Evolutionary conservation across 164 flowering plant genomes (phyloP).

Genomic region (Malania oleifera): DNA sequence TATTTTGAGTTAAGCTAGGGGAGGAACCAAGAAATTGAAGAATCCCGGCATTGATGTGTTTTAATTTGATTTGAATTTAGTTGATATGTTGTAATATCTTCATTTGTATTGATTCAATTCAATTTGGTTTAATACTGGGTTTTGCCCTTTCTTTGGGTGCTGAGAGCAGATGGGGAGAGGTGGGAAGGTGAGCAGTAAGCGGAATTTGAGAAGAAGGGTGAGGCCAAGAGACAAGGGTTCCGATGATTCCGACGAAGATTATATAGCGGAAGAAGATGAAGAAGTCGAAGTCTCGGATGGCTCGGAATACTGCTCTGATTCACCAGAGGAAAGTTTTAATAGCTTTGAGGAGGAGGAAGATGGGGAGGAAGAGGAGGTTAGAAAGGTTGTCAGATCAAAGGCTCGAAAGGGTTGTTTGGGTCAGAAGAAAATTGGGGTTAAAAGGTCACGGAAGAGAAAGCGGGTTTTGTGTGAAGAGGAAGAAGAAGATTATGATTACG

Average conservation of each 20-base stretch:
- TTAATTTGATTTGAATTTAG: conserved; percentile 7
- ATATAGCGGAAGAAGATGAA: conserved; percentile 52
- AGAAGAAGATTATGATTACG: conserved; percentile 21
- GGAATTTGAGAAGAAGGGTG: conserved; percentile 27
- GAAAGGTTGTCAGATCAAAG: neutral
- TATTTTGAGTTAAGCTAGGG: conserved; percentile 9
- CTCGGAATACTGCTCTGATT: conserved; percentile 30
- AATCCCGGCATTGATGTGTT: conserved; percentile 6
- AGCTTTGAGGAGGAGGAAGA: conserved; percentile 30
- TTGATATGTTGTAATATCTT: neutral
- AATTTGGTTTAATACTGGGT: conserved; percentile 7
- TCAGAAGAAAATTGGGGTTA: conserved; percentile 16
- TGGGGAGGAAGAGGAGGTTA: conserved; percentile 25
- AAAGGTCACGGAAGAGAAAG: conserved; percentile 21
- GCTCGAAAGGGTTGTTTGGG: conserved; percentile 1
- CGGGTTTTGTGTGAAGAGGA: conserved; percentile 22
- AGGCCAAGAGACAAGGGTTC: conserved; percentile 30
- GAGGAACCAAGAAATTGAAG: conserved; percentile 3
- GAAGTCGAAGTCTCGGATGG: conserved; percentile 33
- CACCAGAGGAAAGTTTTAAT: conserved; percentile 41
- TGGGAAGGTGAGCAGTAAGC: conserved; percentile 31
- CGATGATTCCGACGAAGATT: conserved; percentile 94
- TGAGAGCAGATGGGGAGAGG: conserved; percentile 49
- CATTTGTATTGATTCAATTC: conserved; percentile 1
- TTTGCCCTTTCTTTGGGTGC: conserved; percentile 9